These are phyloP conservation scores for Diaporthe sp. DNA, from an alignment of 2,329 filamentous ascomycete genomes.

Conservation along the genomic window DNA sequence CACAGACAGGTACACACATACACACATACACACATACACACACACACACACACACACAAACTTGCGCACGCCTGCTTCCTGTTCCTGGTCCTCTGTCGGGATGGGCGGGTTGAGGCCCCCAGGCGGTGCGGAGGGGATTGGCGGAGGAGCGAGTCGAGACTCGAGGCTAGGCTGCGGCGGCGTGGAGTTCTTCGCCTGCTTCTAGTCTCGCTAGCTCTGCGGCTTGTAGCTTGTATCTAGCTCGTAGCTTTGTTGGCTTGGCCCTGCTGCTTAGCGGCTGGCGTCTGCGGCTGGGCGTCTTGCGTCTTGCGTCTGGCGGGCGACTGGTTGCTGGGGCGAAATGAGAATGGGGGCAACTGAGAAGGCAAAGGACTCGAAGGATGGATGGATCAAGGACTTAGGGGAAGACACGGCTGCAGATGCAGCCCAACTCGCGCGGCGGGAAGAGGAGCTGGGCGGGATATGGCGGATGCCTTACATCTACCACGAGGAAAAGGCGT, in stretches of 20 bases:
- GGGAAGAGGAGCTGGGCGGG: background rate
- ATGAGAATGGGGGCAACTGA: background rate
- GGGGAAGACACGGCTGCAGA: conserved; percentile 17
- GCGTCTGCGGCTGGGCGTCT: conserved; percentile 9
- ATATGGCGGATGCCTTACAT: background rate
- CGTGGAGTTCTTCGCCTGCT: conserved; percentile 22
- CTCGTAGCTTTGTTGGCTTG: background rate
- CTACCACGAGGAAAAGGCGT: background rate
- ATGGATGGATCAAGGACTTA: conserved; percentile 23
- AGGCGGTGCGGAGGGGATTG: conserved; percentile 2
- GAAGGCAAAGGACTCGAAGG: conserved; percentile 12
- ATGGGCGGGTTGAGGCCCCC: conserved; percentile 6
- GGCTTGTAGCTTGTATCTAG: background rate
- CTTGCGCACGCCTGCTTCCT: background rate
- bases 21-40: background rate
- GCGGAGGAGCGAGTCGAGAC: conserved; percentile 27
- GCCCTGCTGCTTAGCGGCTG: conserved; percentile 5
- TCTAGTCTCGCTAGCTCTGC: conserved; percentile 8
- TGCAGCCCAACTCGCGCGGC: conserved; percentile 13
- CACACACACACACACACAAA: background rate
- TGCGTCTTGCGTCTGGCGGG: conserved; percentile 7
- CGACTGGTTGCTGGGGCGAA: background rate
- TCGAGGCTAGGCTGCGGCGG: conserved; percentile 23
- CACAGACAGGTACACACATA: background rate
- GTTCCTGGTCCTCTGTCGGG: conserved; percentile 14